Conservation (phyloP, 1,139 yeast genomes). For the Dujonia santamariae region DNA sequence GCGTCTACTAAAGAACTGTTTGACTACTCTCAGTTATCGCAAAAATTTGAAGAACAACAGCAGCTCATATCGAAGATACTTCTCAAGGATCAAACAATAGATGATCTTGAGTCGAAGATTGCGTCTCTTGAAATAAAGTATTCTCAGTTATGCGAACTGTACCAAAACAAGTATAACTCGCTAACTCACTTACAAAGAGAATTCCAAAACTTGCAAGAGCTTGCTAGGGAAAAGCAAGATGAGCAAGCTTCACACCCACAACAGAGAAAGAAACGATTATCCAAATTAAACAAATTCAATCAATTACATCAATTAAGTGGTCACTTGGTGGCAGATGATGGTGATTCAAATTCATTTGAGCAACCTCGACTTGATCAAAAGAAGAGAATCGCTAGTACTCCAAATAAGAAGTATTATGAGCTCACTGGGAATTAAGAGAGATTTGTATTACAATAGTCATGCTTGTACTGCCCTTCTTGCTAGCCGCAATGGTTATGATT, state of each 20-base stretch:
- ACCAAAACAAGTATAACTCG: constrained; percentile 25
- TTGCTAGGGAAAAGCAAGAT: constrained; percentile 14
- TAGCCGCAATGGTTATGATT: no score
- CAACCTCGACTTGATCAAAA: background rate
- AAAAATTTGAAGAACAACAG: background rate
- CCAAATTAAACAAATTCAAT: constrained; percentile 13
- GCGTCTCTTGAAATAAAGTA: constrained; percentile 18
- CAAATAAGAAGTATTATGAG: constrained; percentile 12
- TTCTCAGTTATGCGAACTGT: constrained; percentile 19
- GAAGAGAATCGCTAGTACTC: constrained; percentile 35
- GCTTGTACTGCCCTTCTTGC: no score
- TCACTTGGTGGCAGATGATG: background rate
- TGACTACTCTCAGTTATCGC: no score
- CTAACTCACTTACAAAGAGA: constrained; percentile 22
- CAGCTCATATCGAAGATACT: no score
- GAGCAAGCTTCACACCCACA: background rate
- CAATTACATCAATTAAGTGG: constrained; percentile 25
- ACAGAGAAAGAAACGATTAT: background rate
- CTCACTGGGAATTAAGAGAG: no score
- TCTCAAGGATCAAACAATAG: constrained; percentile 1
- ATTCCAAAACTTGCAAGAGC: constrained; percentile 15
- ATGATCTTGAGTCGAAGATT: constrained; percentile 14
- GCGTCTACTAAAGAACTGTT: no score
- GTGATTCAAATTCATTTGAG: no score
- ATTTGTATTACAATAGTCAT: no score